Base-by-base conservation (phyloP, 805 yeast genomes). In the Ogataea nitratoaversa region DNA sequence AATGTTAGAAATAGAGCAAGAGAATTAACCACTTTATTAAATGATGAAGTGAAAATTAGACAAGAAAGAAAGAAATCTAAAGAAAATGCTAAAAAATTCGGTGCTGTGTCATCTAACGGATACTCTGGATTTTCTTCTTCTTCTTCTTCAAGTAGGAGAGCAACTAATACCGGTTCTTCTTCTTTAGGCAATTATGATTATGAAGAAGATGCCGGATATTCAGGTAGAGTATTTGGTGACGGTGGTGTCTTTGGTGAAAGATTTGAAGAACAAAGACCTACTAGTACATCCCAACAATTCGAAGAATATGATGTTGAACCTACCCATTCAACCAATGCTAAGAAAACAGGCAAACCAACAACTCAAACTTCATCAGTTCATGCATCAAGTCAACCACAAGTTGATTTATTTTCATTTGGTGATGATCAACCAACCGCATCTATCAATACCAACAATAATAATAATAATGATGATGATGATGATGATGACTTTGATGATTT, bases 1-100 rank as follows among this genome's bases (percentile, higher is more conserved):
- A 90, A 91, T 59, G 96, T 93, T 42, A 78, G 99, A 57, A 90
- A 87, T 65, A 79, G 96, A 52, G 83, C 96, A 23, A 85, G 88
- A 62, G 82, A 79, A 47, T 70, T 93, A 46, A 68, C 80, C 19
- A 72, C 71, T 13, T 70, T 93, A 50, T 71, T 93, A 50, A 79
- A 79, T 52, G 95, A 87, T 61, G 95, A 88, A 54, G 71, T 72
- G 6, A 67, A 70, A 60, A 80, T 91, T 38, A 77, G 98, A 47
- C 67, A 78, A 30, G 98, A 90, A 62, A 76, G 98, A 47, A 87
- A 85, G 63, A 87, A 85, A 71, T 89, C 96, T n/a, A 78, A 93
- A 51, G 84, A 81, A 14, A 84, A 88, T 50, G 74, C 88, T 27
- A 79, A 83, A 63, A 90, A 89, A 62, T 88, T 82, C 59, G 83